These are phyloP conservation scores for Balansia obtecta DNA, from an alignment of 2,329 filamentous ascomycete species.

Conservation along the genomic window DNA sequence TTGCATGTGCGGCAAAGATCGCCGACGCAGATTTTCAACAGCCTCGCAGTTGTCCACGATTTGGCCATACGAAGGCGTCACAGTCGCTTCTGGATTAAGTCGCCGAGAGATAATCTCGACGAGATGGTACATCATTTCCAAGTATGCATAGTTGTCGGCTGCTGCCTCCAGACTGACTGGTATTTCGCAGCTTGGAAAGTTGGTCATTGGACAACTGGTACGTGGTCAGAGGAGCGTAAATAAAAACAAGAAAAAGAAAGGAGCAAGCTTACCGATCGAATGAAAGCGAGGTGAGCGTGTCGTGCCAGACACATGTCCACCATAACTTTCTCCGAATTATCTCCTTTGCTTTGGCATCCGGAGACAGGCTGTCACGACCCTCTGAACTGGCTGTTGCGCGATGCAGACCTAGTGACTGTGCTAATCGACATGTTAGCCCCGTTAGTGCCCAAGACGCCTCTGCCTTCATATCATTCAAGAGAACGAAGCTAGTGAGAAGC, in stretches of 20 bases:
- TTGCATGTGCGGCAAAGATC: conserved; percentile 38
- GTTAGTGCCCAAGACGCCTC: conserved; percentile 55
- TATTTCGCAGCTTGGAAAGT: conserved; percentile 42
- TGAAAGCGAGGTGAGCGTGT: conserved; percentile 51
- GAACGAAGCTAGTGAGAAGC: conserved; percentile 48
- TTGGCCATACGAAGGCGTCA: conserved; percentile 35
- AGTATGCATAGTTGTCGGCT: conserved; percentile 41
- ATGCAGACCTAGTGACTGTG: conserved; percentile 51
- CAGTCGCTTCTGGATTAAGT: conserved; percentile 40
- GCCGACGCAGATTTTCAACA: conserved; percentile 37
- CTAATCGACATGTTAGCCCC: conserved; percentile 51
- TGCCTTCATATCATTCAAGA: conserved; percentile 58
- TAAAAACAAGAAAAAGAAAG: background rate
- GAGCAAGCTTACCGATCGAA: conserved; percentile 41
- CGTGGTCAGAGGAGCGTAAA: background rate
- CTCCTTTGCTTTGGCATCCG: conserved; percentile 37
- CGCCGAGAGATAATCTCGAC: conserved; percentile 47
- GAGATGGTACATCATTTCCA: conserved; percentile 54
- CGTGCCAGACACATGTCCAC: conserved; percentile 58
- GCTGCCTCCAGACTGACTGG: conserved; percentile 30
- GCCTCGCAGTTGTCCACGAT: conserved; percentile 46
- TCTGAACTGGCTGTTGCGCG: conserved; percentile 29
- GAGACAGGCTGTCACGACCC: conserved; percentile 28
- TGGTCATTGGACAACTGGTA: conserved; percentile 48
- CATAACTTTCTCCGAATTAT: conserved; percentile 43